Conservation (phyloP, 495 filamentous ascomycete species). For the Aspergillus cristatus region DNA sequence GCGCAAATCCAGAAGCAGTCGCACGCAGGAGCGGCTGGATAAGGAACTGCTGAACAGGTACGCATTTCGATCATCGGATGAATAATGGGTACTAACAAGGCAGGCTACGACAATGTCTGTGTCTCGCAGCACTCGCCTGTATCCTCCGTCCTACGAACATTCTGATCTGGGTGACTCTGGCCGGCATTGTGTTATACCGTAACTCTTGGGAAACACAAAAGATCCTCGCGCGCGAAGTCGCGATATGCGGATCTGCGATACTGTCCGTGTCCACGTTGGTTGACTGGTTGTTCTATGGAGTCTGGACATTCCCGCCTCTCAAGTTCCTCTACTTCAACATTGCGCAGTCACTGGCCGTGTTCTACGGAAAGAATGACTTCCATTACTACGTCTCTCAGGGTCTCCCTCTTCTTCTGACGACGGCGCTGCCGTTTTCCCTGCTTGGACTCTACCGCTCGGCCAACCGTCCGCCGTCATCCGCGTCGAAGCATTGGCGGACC, state of each 20-base stretch:
- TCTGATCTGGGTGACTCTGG: constrained; percentile 67
- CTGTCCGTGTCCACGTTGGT: constrained; percentile 54
- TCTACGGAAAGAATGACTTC: constrained; percentile 87
- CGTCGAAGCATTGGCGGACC: constrained; percentile 19
- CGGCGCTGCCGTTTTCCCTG: constrained; percentile 65
- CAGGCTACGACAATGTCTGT: constrained; percentile 56
- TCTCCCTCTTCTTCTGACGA: constrained; percentile 77
- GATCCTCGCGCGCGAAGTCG: constrained; percentile 50
- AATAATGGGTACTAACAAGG: constrained; percentile 1
- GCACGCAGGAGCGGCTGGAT: constrained; percentile 5
- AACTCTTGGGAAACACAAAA: constrained; percentile 32
- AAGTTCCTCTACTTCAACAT: constrained; percentile 92
- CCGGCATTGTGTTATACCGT: constrained; percentile 35
- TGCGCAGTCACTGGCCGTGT: constrained; percentile 71
- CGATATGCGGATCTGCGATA: constrained; percentile 57
- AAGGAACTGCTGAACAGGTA: constrained; percentile 11
- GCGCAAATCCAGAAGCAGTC: constrained; percentile 1
- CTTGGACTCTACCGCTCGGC: constrained; percentile 53
- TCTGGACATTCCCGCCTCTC: constrained; percentile 85
- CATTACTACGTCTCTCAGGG: constrained; percentile 93
- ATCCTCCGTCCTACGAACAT: constrained; percentile 85
- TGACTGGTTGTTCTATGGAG: constrained; percentile 75
- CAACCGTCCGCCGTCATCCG: constrained; percentile 17
- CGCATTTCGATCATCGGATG: background rate
- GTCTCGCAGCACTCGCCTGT: constrained; percentile 73